Evolutionary conservation across 345 rosid genomes (phyloP).

Genomic region (Eucalyptus sp.): DNA sequence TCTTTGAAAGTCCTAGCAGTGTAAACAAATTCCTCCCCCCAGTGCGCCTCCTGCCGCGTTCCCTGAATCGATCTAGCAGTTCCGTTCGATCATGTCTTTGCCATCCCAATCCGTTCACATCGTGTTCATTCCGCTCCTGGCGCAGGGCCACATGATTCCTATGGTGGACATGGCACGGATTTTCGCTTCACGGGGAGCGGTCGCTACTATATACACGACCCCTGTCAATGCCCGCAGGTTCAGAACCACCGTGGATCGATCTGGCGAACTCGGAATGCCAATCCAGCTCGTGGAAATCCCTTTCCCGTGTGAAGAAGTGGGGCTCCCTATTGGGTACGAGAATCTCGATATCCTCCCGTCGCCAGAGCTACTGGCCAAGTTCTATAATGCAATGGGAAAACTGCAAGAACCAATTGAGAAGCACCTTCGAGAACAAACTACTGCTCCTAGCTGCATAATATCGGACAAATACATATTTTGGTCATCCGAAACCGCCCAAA

Average conservation of each 20-base stretch:
- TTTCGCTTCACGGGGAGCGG: slow-evolving; percentile 37
- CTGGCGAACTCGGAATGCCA: slow-evolving; percentile 4
- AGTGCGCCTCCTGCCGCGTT: not conserved
- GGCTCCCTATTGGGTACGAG: slow-evolving; percentile 62
- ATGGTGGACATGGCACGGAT: slow-evolving; percentile 59
- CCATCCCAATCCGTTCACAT: slow-evolving; percentile 33
- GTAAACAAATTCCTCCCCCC: not conserved
- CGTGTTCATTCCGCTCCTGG: slow-evolving; percentile 61
- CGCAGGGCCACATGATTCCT: slow-evolving; percentile 82
- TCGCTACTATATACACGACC: slow-evolving; percentile 56
- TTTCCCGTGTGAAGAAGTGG: slow-evolving; percentile 46
- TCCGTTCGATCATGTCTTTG: slow-evolving; percentile 4
- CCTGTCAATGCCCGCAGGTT: slow-evolving; percentile 58
- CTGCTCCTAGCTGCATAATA: slow-evolving; percentile 57
- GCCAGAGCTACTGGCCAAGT: slow-evolving; percentile 28
- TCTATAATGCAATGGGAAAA: slow-evolving; percentile 34
- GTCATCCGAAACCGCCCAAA: slow-evolving; percentile 39
- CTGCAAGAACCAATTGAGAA: slow-evolving; percentile 47
- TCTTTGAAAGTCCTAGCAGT: not conserved
- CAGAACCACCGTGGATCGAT: slow-evolving; percentile 16
- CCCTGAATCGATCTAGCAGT: not conserved
- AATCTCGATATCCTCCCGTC: slow-evolving; percentile 66
- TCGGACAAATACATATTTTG: slow-evolving; percentile 66
- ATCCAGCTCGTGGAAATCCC: slow-evolving; percentile 35
- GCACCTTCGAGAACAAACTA: slow-evolving; percentile 15